Evolutionary conservation across 768 basidiomycete genomes (phyloP).

Genomic region (Rickenella mellea): DNA sequence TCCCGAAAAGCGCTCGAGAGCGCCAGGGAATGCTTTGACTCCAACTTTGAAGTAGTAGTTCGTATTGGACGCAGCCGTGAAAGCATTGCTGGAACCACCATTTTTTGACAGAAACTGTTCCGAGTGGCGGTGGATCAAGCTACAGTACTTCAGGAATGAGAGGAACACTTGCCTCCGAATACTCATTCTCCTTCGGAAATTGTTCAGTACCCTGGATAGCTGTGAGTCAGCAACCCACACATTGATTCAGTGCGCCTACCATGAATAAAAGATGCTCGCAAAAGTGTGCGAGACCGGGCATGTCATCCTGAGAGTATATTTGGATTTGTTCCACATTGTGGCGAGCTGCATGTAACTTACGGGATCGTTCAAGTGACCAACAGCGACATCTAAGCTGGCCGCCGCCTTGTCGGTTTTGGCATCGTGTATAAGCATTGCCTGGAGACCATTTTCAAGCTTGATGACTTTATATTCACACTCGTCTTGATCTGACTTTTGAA

Average conservation of each 20-base stretch:
- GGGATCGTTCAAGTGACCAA: conserved; percentile 90
- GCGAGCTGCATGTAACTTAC: no score
- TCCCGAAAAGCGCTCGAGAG: conserved; percentile 66
- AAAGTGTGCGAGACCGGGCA: conserved; percentile 90
- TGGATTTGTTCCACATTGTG: not conserved
- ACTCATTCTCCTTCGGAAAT: conserved; percentile 91
- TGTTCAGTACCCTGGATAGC: conserved; percentile 59
- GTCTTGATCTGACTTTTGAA: conserved; percentile 70
- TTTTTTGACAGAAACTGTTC: conserved; percentile 66
- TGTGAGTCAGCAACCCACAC: not conserved
- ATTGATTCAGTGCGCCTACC: conserved; percentile 35
- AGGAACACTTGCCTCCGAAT: conserved; percentile 54
- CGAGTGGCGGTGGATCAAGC: not conserved
- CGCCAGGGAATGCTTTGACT: conserved; percentile 52
- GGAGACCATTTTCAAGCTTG: conserved; percentile 80
- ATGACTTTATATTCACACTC: conserved; percentile 76
- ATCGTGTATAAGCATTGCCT: conserved; percentile 78
- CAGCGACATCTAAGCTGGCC: conserved; percentile 88
- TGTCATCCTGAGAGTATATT: conserved; percentile 66
- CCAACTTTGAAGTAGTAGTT: conserved; percentile 78
- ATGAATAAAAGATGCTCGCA: conserved; percentile 96
- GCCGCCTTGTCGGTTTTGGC: conserved; percentile 86
- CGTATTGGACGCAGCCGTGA: conserved; percentile 85
- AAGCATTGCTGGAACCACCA: conserved; percentile 80
- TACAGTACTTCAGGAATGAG: not conserved